These are phyloP conservation scores for Aspergillus tubingensis DNA, from an alignment of 2,329 filamentous ascomycete genomes.

Conservation along the genomic window DNA sequence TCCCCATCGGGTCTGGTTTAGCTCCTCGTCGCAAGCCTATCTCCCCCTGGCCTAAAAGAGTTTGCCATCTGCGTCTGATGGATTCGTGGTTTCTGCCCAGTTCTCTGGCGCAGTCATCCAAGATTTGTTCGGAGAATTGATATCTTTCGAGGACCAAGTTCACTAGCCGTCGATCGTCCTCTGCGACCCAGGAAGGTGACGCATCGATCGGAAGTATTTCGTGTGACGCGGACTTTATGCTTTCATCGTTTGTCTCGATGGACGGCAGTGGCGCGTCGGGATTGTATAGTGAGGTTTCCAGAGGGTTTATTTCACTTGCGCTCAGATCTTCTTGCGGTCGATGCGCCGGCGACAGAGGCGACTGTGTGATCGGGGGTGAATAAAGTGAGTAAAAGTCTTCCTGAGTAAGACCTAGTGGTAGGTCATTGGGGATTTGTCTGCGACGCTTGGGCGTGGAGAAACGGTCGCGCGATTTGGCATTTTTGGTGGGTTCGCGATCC, in stretches of 20 bases:
- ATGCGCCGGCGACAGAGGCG: constrained; percentile 30
- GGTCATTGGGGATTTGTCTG: constrained; percentile 43
- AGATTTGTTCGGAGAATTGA: constrained; percentile 45
- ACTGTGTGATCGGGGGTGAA: constrained; percentile 36
- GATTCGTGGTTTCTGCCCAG: constrained; percentile 46
- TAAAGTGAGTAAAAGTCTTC: constrained; percentile 48
- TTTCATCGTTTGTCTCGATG: constrained; percentile 29
- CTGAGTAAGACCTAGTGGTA: constrained; percentile 47
- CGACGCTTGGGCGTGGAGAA: constrained; percentile 50
- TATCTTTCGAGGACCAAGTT: constrained; percentile 49
- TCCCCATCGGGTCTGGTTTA: constrained; percentile 25
- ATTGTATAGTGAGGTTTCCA: constrained; percentile 19
- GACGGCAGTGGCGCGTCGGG: constrained; percentile 41
- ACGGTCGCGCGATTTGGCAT: constrained; percentile 22
- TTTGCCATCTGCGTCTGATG: constrained; percentile 46
- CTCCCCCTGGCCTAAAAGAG: constrained; percentile 47
- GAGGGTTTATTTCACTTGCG: constrained; percentile 12
- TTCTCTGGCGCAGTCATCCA: constrained; percentile 48
- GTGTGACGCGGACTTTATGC: constrained; percentile 19
- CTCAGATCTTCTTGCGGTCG: constrained; percentile 15
- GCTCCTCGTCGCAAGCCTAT: constrained; percentile 36
- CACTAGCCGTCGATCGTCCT: constrained; percentile 47
- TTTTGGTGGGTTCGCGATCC: constrained; percentile 18
- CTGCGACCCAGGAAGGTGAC: constrained; percentile 36
- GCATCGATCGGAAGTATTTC: not conserved